Base-by-base conservation (phyloP, 2,329 filamentous ascomycete species). In the Exophiala sideris region DNA sequence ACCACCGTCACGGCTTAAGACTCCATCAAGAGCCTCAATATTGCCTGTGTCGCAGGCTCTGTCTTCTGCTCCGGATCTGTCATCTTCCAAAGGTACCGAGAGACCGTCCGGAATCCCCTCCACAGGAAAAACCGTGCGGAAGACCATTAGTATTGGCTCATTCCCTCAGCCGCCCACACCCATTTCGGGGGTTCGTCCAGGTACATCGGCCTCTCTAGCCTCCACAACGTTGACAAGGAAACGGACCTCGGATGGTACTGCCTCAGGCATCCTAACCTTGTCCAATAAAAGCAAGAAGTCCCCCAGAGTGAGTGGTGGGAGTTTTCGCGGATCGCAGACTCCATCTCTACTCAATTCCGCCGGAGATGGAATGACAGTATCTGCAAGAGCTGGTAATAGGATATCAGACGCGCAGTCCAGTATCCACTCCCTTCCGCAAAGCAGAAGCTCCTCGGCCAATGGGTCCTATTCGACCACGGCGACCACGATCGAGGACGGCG, bases 121-220 rank as follows among this genome's bases (percentile, higher is more conserved):
- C 4, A 83, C 84, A 18, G 3, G 2, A 21, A 91, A 86, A 70
- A 83, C 85, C 1, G 72, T 96, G 51, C 84, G 91, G 58, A 95
- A 95, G 72, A 88, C 88, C 1, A 87, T 95, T 66, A 96, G 91
- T 77, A 95, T 96, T 66, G 92, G 91, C 67, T 86, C 90, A 1
- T 96, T 97, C 67, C 92, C 92, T 29, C 88, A 95, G 61, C 92
- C 92, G 11, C 92, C 92, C 11, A 85, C 92, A 12, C 92, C 92
- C 11, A 85, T 85, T 62, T 82, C 84, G 45, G 61, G 73, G 77
- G 45, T 75, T 75, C 64, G 90, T 79, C 72, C 75, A 84, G 52
- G 88, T 82, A 48, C 82, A 79, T 50, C 81, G 67, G 71, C 79
- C 65, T 64, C 73, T 74, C 41, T 75, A 67, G 48, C 70, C 57